Conservation (phyloP, 1,284 basidiomycete species). For the Fomes fomentarius region DNA sequence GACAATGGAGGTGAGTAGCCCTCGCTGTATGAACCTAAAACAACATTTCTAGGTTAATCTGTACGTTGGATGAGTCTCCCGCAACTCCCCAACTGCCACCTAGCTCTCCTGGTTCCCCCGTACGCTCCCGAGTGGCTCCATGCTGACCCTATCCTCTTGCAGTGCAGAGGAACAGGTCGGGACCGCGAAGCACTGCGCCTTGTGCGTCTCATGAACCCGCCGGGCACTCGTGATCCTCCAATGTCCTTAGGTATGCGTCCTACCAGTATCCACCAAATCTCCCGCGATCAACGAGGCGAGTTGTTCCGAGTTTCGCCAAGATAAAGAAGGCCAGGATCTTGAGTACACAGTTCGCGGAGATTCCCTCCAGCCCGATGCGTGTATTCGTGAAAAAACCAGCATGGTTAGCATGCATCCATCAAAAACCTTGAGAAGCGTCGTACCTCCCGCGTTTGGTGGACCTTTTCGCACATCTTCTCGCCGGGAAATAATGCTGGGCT, state of each 20-base stretch:
- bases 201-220: too few species aligned
- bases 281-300: neutral
- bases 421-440: too few species aligned
- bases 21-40: too few species aligned
- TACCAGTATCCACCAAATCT: slow-evolving; percentile 1
- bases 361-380: neutral
- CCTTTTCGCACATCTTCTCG: too few species aligned
- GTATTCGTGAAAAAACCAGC: neutral
- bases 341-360: neutral
- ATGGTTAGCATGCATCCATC: too few species aligned
- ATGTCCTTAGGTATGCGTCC: neutral
- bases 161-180: neutral
- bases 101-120: neutral
- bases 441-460: too few species aligned
- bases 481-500: too few species aligned
- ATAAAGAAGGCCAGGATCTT: neutral
- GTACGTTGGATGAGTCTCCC: too few species aligned
- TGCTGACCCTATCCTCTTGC: neutral
- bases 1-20: too few species aligned
- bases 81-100: too few species aligned
- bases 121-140: neutral
- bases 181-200: too few species aligned
- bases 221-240: neutral
- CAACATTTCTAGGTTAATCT: too few species aligned
- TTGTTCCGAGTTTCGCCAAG: neutral